These are phyloP conservation scores for Gonapodya prolifera DNA, from an alignment of 192 early-diverging fungal species.

Conservation along the genomic window DNA sequence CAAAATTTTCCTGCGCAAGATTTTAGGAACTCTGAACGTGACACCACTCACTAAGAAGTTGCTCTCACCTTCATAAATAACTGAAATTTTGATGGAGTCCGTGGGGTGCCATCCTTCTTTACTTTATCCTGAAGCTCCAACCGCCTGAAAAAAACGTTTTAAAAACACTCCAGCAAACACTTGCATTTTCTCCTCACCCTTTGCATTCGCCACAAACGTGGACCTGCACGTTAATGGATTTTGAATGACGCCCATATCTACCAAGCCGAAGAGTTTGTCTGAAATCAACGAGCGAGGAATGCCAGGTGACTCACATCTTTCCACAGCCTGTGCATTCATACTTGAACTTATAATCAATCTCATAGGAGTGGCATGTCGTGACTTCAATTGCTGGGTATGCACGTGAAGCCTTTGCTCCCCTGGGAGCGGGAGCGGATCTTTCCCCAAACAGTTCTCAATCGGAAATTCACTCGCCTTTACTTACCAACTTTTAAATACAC, in stretches of 20 bases:
- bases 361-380: slow-evolving; percentile 23
- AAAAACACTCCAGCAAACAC: slow-evolving; percentile 6
- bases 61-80: slow-evolving; percentile 18
- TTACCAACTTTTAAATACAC: slow-evolving; percentile 21
- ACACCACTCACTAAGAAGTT: neutral
- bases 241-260: slow-evolving; percentile 26
- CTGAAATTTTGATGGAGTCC: slow-evolving; percentile 9
- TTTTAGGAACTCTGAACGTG: neutral
- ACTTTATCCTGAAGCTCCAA: slow-evolving; percentile 11
- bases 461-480: no score
- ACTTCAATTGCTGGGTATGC: slow-evolving; percentile 17
- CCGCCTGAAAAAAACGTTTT: neutral
- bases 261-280: neutral
- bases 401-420: slow-evolving; percentile 10
- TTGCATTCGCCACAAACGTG: slow-evolving; percentile 15
- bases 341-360: slow-evolving; percentile 20
- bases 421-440: neutral
- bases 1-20: neutral
- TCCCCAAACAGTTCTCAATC: neutral
- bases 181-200: slow-evolving; percentile 10
- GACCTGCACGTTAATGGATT: slow-evolving; percentile 19
- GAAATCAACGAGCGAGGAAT: neutral
- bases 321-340: slow-evolving; percentile 19
- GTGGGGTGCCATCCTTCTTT: slow-evolving; percentile 23
- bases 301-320: slow-evolving; percentile 9